phyloP scores from a whole-genome alignment of 2,329 filamentous ascomycete species.

The Stemphylium beticola region DNA sequence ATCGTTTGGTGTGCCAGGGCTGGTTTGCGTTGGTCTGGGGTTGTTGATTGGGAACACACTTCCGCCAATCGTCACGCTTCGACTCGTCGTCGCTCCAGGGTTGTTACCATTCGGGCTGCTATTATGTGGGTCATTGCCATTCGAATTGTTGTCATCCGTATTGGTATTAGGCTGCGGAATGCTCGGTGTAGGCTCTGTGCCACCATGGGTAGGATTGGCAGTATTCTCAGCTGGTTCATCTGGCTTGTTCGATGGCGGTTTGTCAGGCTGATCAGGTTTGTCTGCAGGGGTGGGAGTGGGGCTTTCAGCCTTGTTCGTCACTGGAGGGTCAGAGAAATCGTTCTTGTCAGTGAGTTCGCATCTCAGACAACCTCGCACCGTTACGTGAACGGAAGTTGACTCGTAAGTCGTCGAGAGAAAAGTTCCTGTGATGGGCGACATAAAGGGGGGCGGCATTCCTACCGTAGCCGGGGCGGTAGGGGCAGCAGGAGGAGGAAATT shows the following conservation, averaged over 20 bases:
- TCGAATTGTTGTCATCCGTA: too few relatives aligned
- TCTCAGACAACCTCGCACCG: slow-evolving; percentile 35
- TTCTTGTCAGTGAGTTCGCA: slow-evolving; percentile 12
- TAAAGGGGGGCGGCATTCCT: neutral
- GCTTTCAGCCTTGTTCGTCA: neutral
- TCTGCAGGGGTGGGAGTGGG: neutral
- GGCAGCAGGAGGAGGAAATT: neutral
- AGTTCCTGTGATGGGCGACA: slow-evolving; percentile 24
- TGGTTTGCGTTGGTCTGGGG: slow-evolving; percentile 18
- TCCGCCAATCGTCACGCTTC: slow-evolving; percentile 31
- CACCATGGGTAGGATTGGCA: slow-evolving; percentile 6
- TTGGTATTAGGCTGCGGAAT: slow-evolving; percentile 8
- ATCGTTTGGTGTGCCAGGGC: neutral
- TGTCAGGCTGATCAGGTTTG: neutral
- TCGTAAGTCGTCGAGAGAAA: slow-evolving; percentile 35
- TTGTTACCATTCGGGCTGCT: too few relatives aligned
- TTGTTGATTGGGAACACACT: slow-evolving; percentile 23
- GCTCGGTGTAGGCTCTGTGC: slow-evolving; percentile 5
- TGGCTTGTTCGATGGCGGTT: neutral
- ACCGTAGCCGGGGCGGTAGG: neutral
- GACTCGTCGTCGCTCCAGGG: slow-evolving; percentile 1
- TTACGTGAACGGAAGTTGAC: slow-evolving; percentile 36
- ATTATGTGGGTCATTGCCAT: too few relatives aligned
- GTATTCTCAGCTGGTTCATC: neutral
- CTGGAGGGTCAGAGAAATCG: neutral